These are phyloP conservation scores for Phytophthora tentaculata DNA, from an alignment of 352 stramenopile genomes.

Conservation along the genomic window DNA sequence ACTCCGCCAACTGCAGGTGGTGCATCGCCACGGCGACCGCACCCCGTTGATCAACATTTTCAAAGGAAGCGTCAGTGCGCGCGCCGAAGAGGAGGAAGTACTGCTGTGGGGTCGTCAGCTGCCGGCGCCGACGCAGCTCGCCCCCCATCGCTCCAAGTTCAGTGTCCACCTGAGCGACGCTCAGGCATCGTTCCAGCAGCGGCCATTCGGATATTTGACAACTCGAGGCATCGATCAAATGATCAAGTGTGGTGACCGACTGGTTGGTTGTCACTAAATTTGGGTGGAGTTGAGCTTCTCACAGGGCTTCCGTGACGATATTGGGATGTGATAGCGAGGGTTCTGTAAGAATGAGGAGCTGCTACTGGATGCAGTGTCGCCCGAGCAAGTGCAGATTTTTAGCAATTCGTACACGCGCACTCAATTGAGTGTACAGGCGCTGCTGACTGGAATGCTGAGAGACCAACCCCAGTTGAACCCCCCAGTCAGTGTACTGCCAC, in stretches of 20 bases:
- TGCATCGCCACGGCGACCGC: conserved; percentile 84
- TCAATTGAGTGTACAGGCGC: conserved; percentile 75
- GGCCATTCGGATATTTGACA: conserved; percentile 77
- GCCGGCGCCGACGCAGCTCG: conserved; percentile 43
- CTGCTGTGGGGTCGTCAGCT: conserved; percentile 55
- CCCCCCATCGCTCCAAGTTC: conserved; percentile 44
- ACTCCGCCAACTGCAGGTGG: conserved; percentile 78
- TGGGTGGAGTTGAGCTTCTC: conserved; percentile 2
- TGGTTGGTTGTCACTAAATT: conserved; percentile 37
- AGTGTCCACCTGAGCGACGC: conserved; percentile 19
- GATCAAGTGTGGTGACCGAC: conserved; percentile 48
- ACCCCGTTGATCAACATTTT: conserved; percentile 82
- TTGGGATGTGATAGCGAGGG: conserved; percentile 29
- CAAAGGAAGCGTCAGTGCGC: conserved; percentile 29
- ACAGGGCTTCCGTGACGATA: conserved; percentile 28
- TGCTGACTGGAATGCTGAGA: conserved; percentile 58
- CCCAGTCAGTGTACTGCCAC: conserved; percentile 61
- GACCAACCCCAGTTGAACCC: conserved; percentile 44
- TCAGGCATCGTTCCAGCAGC: conserved; percentile 51
- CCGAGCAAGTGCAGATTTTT: conserved; percentile 58
- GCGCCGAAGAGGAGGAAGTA: conserved; percentile 45
- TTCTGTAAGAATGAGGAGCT: conserved; percentile 55
- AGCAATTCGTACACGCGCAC: conserved; percentile 81
- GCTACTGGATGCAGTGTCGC: conserved; percentile 39
- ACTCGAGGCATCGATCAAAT: conserved; percentile 72